phyloP scores from a whole-genome alignment of 768 basidiomycete species.

The Porphyrellus cyaneotinctus region DNA sequence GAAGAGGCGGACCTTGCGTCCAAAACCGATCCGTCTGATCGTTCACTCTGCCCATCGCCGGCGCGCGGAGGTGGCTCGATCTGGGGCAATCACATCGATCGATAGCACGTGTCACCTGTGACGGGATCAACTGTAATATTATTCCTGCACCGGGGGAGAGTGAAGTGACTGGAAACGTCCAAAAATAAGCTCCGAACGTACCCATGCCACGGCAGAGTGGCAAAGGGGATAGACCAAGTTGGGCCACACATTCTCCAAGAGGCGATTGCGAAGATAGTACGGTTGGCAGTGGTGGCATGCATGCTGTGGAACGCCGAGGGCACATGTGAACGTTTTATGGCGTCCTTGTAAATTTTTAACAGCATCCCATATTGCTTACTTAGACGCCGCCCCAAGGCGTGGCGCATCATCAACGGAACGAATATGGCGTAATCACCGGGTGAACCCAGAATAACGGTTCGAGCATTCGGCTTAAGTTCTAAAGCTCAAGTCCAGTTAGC shows the following conservation, averaged over 20 bases:
- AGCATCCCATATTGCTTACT: not conserved
- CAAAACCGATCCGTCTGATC: constrained; percentile 16
- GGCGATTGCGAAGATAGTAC: not conserved
- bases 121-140: constrained; percentile 2
- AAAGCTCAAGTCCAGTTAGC: not conserved
- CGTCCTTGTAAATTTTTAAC: not conserved
- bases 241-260: not conserved
- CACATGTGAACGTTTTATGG: constrained; percentile 2
- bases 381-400: not conserved
- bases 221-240: too few relatives aligned
- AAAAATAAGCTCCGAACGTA: not conserved
- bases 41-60: constrained; percentile 14
- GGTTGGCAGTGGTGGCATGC: not conserved
- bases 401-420: constrained; percentile 10
- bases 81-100: constrained; percentile 16
- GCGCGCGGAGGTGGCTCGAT: constrained; percentile 20
- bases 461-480: not conserved
- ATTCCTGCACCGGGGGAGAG: not conserved
- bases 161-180: not conserved
- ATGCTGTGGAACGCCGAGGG: constrained; percentile 5
- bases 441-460: not conserved
- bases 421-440: constrained; percentile 22
- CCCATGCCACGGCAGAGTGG: constrained; percentile 10
- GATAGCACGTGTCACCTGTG: constrained; percentile 12
- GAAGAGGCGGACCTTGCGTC: constrained; percentile 9